Evolutionary conservation across 169 alveolate genomes (phyloP).

Genomic region (Babesia gibsoni): DNA sequence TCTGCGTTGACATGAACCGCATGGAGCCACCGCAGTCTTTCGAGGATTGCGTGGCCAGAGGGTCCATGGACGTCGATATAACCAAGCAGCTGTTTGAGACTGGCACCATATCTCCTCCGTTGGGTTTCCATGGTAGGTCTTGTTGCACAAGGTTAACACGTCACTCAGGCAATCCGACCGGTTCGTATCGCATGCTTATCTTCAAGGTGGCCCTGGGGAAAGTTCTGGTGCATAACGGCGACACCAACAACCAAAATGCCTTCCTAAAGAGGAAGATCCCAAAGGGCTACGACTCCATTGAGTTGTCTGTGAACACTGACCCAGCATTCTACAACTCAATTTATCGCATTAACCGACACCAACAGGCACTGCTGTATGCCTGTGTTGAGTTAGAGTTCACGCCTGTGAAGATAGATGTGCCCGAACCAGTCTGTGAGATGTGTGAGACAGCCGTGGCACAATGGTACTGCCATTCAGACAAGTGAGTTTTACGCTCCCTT

Average conservation of each 20-base stretch:
- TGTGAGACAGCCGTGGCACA: slow-evolving; percentile 74
- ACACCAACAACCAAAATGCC: slow-evolving; percentile 18
- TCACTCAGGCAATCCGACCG: slow-evolving; percentile 65
- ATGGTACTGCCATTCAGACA: slow-evolving; percentile 80
- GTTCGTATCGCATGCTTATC: slow-evolving; percentile 60
- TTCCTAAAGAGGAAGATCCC: slow-evolving; percentile 47
- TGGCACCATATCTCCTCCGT: slow-evolving; percentile 69
- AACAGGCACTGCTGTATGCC: slow-evolving; percentile 73
- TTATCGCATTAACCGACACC: slow-evolving; percentile 69
- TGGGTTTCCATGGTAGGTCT: slow-evolving; percentile 63
- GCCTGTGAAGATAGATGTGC: slow-evolving; percentile 77
- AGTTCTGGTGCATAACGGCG: slow-evolving; percentile 30
- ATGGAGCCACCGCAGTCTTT: slow-evolving; percentile 70
- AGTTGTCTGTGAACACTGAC: slow-evolving; percentile 30
- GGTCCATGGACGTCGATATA: slow-evolving; percentile 19
- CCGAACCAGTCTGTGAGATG: slow-evolving; percentile 81
- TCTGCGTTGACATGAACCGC: slow-evolving; percentile 65
- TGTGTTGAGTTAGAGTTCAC: slow-evolving; percentile 75
- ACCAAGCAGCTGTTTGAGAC: slow-evolving; percentile 59
- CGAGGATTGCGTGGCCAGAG: slow-evolving; percentile 37
- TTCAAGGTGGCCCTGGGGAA: slow-evolving; percentile 69
- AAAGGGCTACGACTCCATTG: slow-evolving; percentile 39
- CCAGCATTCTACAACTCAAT: slow-evolving; percentile 39
- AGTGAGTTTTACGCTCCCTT: slow-evolving; percentile 8
- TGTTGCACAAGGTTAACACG: neutral